Percentiles rank a stretch among this genome's conserved stretches.
Conservation (phyloP, 768 basidiomycete species). For the Rhodotorula toruloides region DNA sequence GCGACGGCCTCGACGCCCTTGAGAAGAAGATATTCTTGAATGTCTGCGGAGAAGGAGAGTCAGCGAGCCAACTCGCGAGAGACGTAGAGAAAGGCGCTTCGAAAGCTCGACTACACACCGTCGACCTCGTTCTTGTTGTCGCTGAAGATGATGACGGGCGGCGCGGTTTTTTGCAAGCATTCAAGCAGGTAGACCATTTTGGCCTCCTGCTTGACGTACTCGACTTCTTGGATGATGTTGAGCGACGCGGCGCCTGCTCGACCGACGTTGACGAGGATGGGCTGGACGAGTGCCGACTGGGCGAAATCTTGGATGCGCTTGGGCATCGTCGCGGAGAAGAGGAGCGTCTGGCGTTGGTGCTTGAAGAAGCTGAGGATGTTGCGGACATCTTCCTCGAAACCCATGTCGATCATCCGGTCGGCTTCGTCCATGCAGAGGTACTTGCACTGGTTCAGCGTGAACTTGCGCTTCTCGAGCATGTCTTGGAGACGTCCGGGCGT, state of each 20-base stretch:
- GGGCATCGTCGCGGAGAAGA: constrained; percentile 99
- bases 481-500: constrained; percentile 96
- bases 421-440: constrained; percentile 97
- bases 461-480: constrained; percentile 91
- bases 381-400: constrained; percentile 96
- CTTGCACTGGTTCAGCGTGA: constrained; percentile 90
- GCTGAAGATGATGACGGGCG: constrained; percentile 94
- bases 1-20: constrained; percentile 98
- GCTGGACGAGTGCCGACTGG: constrained; percentile 87
- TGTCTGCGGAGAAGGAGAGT: constrained; percentile 57
- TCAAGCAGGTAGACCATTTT: constrained; percentile 99
- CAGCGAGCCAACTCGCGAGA: not conserved
- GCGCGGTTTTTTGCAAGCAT: constrained; percentile 95
- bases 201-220: constrained; percentile 98
- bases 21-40: constrained; percentile 91
- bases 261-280: constrained; percentile 92
- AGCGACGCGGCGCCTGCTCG: constrained; percentile 96
- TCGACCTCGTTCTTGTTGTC: constrained; percentile 99
- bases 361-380: constrained; percentile 99
- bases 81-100: not conserved
- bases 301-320: constrained; percentile 98
- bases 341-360: constrained; percentile 91
- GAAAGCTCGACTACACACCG: constrained; percentile 54
- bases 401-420: constrained; percentile 97
- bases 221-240: constrained; percentile 88